Percentiles rank a stretch among this genome's conserved stretches.
phyloP scores from a whole-genome alignment of 768 basidiomycete genomes.

The Dioszegia crocea region DNA sequence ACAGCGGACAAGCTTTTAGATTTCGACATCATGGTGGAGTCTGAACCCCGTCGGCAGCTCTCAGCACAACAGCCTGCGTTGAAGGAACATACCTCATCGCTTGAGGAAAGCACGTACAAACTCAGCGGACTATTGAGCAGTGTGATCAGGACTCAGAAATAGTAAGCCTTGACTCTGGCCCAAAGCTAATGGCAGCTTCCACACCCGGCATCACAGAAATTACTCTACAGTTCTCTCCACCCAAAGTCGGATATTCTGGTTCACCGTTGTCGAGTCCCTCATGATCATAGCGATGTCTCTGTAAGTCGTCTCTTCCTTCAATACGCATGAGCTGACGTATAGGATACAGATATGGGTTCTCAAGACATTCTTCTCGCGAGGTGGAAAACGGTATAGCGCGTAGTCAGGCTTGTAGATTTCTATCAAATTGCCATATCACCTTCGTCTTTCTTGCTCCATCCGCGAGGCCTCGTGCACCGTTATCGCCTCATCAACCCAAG shows the following conservation, averaged over 20 bases:
- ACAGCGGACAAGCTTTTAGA: conserved; percentile 78
- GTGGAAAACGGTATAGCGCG: conserved; percentile 56
- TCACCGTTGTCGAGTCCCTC: conserved; percentile 73
- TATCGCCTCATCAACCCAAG: conserved; percentile 82
- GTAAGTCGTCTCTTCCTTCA: conserved; percentile 55
- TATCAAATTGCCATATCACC: not conserved
- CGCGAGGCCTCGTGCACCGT: conserved; percentile 78
- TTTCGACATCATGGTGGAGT: conserved; percentile 84
- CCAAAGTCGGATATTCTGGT: conserved; percentile 90
- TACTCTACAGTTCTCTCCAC: conserved; percentile 88
- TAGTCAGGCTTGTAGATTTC: not conserved
- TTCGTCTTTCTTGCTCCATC: conserved; percentile 51
- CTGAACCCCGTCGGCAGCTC: conserved; percentile 83
- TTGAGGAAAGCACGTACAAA: conserved; percentile 94
- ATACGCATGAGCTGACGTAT: conserved; percentile 6
- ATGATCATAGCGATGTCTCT: conserved; percentile 81
- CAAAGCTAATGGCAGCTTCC: conserved; percentile 60
- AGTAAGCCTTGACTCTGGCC: conserved; percentile 58
- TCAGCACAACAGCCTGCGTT: conserved; percentile 77
- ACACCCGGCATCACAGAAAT: conserved; percentile 89
- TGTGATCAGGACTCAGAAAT: conserved; percentile 88
- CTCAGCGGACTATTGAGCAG: conserved; percentile 79
- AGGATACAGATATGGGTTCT: conserved; percentile 87
- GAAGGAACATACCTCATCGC: conserved; percentile 80
- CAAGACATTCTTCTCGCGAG: conserved; percentile 95